Base-by-base conservation (phyloP, 1,139 yeast genomes). In the Sugiyamaella castrensis region DNA sequence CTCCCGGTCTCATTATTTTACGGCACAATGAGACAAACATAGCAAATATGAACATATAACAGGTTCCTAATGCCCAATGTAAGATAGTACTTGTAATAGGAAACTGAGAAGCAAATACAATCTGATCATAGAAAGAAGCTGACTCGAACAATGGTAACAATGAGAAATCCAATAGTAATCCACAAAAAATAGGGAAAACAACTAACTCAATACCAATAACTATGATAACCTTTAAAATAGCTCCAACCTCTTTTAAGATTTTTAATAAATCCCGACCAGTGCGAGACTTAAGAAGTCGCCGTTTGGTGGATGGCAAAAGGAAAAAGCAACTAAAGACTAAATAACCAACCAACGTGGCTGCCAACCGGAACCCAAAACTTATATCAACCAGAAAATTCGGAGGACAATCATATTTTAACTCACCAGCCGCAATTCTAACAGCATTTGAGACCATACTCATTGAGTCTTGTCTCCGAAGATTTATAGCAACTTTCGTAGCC, bases 11-110 rank as follows among this genome's bases (percentile, higher is more conserved):
- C 57, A 92, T 76, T 37, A 89, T 82, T 37, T 77, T 72, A 55
- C 98, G 75, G 32, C 84, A 76, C 88, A 89, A 84, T 5, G 95
- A 87, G 34, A 92, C 91, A 68, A 81, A 92, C 44, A 85, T 71
- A 1, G 98, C 96, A 69, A 92, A 82, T 60, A 81, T 73, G 55
- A 85, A 82, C 98, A 94, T 91, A 69, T 88, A 92, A 16, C 76
- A 60, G 0, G 96, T 88, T 8, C 98, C 98, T 32, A 77, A 57
- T 2, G 74, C 70, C 96, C 97, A 91, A 57, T 83, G 82, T 1
- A 64, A 27, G 37, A 64, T 54, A 2, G 63, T 48, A 40, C 62
- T 57, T 4, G 58, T 55, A 11, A 61, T 47, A 1, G 71, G 64
- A 38, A 57, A 59, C 29, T 52, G 47, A 29, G 54, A 19, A 11